Evolutionary conservation across 306 rosid genomes (phyloP).

Genomic region (Dryas octopetala): DNA sequence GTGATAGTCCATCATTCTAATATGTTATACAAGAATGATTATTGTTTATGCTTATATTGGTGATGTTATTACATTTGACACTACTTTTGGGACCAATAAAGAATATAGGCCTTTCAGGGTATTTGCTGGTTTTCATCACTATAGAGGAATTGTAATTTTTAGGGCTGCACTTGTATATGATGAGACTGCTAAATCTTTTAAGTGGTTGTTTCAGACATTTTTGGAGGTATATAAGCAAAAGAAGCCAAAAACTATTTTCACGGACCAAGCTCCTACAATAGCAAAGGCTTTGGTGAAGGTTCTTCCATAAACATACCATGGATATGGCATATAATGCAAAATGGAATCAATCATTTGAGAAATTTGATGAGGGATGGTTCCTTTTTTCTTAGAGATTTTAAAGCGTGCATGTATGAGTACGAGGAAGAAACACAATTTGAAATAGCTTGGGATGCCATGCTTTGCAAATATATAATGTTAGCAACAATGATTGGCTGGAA

Average conservation of each 20-base stretch:
- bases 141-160: background rate
- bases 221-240: background rate
- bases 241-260: background rate
- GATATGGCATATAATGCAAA: background rate
- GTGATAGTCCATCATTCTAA: background rate
- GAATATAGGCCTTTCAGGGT: background rate
- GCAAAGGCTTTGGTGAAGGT: background rate
- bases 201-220: background rate
- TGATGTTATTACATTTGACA: slow-evolving; percentile 1
- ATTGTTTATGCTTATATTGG: slow-evolving; percentile 5
- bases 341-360: background rate
- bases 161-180: background rate
- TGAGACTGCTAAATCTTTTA: background rate
- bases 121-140: slow-evolving; percentile 6
- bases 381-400: background rate
- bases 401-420: background rate
- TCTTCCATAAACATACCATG: background rate
- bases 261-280: background rate
- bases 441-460: background rate
- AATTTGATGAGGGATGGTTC: background rate
- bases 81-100: background rate
- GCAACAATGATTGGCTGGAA: background rate
- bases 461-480: background rate
- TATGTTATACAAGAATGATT: background rate
- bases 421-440: background rate